These are phyloP conservation scores for Dryas drummondii DNA, from an alignment of 306 rosid species.

Conservation along the genomic window DNA sequence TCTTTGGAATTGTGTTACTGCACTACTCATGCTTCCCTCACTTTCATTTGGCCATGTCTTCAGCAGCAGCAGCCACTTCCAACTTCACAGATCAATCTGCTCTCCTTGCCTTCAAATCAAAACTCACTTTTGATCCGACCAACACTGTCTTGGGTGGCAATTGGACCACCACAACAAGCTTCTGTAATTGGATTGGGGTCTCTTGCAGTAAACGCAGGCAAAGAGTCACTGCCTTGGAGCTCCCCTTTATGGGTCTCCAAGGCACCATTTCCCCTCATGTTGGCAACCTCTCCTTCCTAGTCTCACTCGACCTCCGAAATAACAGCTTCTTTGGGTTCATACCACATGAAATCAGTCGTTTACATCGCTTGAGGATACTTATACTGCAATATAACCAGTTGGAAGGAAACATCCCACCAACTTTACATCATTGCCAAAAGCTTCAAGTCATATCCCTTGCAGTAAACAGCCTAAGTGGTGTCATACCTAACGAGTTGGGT, in stretches of 20 bases:
- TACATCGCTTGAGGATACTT: not conserved
- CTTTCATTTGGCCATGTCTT: not conserved
- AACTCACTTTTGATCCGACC: not conserved
- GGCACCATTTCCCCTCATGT: constrained; percentile 5
- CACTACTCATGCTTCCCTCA: not conserved
- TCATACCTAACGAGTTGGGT: not conserved
- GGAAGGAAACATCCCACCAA: not conserved
- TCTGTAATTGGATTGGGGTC: not conserved
- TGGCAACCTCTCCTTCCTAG: constrained; percentile 13
- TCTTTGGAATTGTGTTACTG: not conserved
- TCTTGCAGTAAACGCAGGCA: not conserved
- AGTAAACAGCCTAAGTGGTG: not conserved
- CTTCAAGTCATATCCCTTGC: not conserved
- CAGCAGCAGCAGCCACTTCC: too few relatives aligned
- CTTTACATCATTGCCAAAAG: not conserved
- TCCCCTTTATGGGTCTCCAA: not conserved
- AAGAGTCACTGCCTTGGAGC: not conserved
- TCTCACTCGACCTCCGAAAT: not conserved
- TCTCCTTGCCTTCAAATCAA: not conserved
- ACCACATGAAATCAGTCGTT: not conserved
- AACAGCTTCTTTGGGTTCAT: constrained; percentile 2
- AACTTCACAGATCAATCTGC: not conserved
- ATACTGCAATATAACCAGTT: constrained; percentile 12
- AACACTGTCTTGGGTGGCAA: not conserved
- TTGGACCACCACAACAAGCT: not conserved